phyloP scores from a whole-genome alignment of 495 filamentous ascomycete species.

The Penicillium cinerascens region DNA sequence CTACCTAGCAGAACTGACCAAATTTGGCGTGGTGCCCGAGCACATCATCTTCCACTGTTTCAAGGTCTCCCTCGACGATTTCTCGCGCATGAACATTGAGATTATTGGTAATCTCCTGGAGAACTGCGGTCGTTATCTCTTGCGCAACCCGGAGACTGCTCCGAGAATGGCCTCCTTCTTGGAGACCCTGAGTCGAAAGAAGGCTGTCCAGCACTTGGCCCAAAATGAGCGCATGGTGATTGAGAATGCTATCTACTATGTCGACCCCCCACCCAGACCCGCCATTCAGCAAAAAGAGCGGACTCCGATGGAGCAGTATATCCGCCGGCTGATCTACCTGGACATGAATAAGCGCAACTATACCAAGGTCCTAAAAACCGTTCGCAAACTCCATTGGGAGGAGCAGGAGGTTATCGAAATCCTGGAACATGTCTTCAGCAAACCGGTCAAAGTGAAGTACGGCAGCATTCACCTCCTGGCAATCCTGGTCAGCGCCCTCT shows the following conservation, averaged over 20 bases:
- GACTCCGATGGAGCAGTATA: constrained; percentile 86
- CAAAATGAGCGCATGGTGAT: constrained; percentile 97
- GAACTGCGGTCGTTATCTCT: constrained; percentile 91
- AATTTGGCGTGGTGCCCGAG: constrained; percentile 96
- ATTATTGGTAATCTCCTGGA: constrained; percentile 97
- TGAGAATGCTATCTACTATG: constrained; percentile 97
- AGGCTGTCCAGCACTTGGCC: constrained; percentile 87
- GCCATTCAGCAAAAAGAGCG: constrained; percentile 96
- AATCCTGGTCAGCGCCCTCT: constrained; percentile 81
- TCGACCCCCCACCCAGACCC: constrained; percentile 88
- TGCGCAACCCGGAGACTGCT: constrained; percentile 90
- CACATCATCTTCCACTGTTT: constrained; percentile 99
- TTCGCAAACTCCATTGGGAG: constrained; percentile 96
- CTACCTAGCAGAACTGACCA: constrained; percentile 95
- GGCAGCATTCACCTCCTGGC: constrained; percentile 94
- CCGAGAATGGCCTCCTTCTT: constrained; percentile 91
- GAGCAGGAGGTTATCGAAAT: constrained; percentile 81
- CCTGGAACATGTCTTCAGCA: constrained; percentile 87
- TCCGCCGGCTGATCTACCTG: constrained; percentile 84
- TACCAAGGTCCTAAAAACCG: constrained; percentile 85
- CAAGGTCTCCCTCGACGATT: constrained; percentile 95
- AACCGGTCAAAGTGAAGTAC: constrained; percentile 95
- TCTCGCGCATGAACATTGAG: constrained; percentile 97
- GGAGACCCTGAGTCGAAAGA: constrained; percentile 94
- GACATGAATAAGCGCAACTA: constrained; percentile 95